phyloP scores from a whole-genome alignment of 495 filamentous ascomycete species.

The Aspergillus asperescens region DNA sequence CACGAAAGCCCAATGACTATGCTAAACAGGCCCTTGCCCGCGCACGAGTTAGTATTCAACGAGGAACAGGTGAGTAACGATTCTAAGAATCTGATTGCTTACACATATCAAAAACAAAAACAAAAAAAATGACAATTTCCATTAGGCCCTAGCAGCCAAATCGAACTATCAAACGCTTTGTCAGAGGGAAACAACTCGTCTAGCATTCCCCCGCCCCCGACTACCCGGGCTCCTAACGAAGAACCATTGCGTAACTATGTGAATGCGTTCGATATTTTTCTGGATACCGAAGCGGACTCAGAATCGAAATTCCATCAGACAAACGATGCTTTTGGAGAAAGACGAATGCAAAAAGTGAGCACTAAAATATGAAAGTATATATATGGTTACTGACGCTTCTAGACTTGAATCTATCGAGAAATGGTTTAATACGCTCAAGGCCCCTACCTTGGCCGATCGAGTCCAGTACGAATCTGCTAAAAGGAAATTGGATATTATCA shows the following conservation, averaged over 20 bases:
- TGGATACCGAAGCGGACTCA: background rate
- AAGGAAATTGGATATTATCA: background rate
- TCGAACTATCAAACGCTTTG: background rate
- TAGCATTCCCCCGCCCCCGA: too few species aligned
- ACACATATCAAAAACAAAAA: too few species aligned
- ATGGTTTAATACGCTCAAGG: constrained; percentile 1
- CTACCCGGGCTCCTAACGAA: background rate
- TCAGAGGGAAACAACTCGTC: background rate
- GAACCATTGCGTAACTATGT: background rate
- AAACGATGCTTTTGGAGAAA: background rate
- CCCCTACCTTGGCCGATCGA: constrained; percentile 1
- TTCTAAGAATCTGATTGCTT: background rate
- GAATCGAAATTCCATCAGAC: background rate
- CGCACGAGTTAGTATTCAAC: background rate
- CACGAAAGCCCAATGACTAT: background rate
- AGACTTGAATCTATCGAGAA: constrained; percentile 10
- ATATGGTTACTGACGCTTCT: background rate
- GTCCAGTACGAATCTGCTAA: constrained; percentile 9
- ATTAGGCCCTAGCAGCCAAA: background rate
- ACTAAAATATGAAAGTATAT: background rate
- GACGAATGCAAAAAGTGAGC: background rate
- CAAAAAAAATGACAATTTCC: too few species aligned
- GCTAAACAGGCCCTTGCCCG: background rate
- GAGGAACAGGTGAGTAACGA: background rate
- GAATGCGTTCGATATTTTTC: background rate